Conservation (phyloP, 2,329 filamentous ascomycete genomes). For the Cladophialophora exuberans region DNA sequence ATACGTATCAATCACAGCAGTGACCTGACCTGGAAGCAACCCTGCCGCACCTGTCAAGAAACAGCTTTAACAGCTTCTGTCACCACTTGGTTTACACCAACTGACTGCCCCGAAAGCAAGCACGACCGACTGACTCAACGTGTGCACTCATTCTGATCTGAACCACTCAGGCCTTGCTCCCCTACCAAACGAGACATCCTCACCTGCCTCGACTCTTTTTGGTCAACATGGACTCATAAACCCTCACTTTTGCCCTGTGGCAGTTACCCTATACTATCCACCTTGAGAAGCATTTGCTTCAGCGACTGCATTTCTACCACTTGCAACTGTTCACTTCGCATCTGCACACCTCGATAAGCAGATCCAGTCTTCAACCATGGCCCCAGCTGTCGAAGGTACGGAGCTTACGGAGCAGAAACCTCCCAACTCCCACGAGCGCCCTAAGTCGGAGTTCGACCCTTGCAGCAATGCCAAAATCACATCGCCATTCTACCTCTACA, state of each 20-base stretch:
- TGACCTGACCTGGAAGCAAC: no score
- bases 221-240: conserved; percentile 21
- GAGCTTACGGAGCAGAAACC: conserved; percentile 27
- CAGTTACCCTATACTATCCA: conserved; percentile 11
- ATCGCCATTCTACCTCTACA: conserved; percentile 50
- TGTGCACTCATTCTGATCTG: not conserved
- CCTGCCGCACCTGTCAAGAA: no score
- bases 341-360: conserved; percentile 1
- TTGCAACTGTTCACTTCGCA: not conserved
- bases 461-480: conserved; percentile 44
- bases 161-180: not conserved
- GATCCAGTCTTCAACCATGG: conserved; percentile 9
- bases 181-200: conserved; percentile 2
- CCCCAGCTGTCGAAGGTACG: conserved; percentile 16
- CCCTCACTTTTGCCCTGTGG: conserved; percentile 11
- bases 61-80: no score
- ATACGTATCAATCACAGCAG: no score
- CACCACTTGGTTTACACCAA: no score
- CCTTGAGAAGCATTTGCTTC: conserved; percentile 12
- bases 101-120: not conserved
- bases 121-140: not conserved
- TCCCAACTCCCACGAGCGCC: conserved; percentile 1
- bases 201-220: conserved; percentile 6
- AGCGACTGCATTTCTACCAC: conserved; percentile 4
- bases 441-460: conserved; percentile 43